Evolutionary conservation across 768 basidiomycete genomes (phyloP).

Genomic region (Sporobolomyces phaffii): DNA sequence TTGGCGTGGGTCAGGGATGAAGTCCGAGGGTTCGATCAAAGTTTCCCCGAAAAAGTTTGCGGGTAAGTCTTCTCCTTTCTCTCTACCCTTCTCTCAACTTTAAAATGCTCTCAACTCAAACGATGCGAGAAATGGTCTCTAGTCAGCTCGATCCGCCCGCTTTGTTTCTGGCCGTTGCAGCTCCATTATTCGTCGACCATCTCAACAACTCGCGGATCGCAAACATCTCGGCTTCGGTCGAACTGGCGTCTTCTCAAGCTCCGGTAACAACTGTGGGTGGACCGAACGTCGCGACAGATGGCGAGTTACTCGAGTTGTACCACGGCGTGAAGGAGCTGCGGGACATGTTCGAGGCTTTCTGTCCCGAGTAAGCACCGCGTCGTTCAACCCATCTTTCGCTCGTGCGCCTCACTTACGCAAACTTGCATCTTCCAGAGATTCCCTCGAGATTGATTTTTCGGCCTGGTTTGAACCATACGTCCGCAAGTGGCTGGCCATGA

Average conservation of each 20-base stretch:
- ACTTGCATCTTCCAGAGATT: not conserved
- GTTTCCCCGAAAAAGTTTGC: constrained; percentile 74
- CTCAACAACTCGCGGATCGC: constrained; percentile 17
- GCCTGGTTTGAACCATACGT: constrained; percentile 83
- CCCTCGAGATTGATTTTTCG: constrained; percentile 61
- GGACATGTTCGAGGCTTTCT: constrained; percentile 76
- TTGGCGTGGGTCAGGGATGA: constrained; percentile 83
- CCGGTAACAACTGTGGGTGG: not conserved
- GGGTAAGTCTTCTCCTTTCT: constrained; percentile 54
- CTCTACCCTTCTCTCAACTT: not conserved
- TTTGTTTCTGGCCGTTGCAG: constrained; percentile 49
- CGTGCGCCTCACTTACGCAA: not conserved
- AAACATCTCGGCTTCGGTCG: constrained; percentile 11
- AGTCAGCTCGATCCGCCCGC: constrained; percentile 63
- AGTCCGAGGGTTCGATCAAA: constrained; percentile 74
- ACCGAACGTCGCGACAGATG: constrained; percentile 63
- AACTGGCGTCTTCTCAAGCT: not conserved
- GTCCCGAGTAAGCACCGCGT: constrained; percentile 69
- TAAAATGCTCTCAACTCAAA: too few relatives aligned
- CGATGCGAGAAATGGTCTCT: too few relatives aligned
- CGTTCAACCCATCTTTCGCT: too few relatives aligned
- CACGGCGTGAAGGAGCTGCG: constrained; percentile 66
- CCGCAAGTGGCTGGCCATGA: constrained; percentile 77
- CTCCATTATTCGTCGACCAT: constrained; percentile 30
- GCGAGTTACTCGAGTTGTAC: constrained; percentile 83